Evolutionary conservation across 441 rosid species (phyloP).

Genomic region (Manihot esculenta): DNA sequence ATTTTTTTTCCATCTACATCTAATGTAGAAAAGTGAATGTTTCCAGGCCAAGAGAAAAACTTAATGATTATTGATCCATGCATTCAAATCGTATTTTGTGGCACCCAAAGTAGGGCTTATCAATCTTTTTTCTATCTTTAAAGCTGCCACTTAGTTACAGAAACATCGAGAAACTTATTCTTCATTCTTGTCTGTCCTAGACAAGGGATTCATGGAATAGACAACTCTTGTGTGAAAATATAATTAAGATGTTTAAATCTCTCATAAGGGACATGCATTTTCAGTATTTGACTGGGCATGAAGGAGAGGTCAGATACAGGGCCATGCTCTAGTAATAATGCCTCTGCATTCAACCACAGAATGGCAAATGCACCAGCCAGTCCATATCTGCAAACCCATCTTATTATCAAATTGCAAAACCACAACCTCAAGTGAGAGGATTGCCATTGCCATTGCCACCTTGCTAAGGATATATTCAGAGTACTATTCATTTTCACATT

Average conservation of each 20-base stretch:
- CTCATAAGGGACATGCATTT: neutral
- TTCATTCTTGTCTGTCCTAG: too few species aligned
- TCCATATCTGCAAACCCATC: neutral
- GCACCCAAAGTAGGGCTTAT: too few species aligned
- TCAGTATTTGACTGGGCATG: neutral
- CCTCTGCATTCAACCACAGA: neutral
- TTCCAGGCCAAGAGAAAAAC: too few species aligned
- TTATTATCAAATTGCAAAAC: slow-evolving; percentile 2
- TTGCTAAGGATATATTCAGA: neutral
- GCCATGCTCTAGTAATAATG: slow-evolving; percentile 5
- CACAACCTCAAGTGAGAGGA: slow-evolving; percentile 2
- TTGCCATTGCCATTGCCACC: neutral
- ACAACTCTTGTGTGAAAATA: neutral
- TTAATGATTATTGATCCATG: too few species aligned
- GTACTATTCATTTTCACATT: neutral
- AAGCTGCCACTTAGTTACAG: too few species aligned
- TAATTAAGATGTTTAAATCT: neutral
- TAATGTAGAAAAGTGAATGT: too few species aligned
- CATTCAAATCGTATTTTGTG: too few species aligned
- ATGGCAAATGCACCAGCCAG: neutral
- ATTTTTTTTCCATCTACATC: too few species aligned
- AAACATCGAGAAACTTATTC: too few species aligned
- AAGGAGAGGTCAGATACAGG: neutral
- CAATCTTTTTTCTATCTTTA: too few species aligned
- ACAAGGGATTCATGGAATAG: too few species aligned